Evolutionary conservation across 371 early-diverging fungal genomes (phyloP).

Genomic region (Mucor plumbeus): DNA sequence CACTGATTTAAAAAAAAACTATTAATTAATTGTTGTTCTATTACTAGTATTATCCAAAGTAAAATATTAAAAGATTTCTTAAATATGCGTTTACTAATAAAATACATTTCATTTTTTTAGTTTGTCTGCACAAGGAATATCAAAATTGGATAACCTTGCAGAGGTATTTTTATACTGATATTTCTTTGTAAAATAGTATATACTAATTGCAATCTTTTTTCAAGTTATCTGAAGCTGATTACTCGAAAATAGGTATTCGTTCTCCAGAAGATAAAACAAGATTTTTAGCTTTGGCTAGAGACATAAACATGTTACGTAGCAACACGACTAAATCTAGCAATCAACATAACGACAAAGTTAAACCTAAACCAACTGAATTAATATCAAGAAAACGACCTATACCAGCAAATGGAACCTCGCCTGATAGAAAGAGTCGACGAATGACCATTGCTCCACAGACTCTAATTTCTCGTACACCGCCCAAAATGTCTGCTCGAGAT

Average conservation of each 20-base stretch:
- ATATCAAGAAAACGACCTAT: constrained; percentile 9
- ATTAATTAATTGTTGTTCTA: background rate
- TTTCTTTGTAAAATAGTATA: background rate
- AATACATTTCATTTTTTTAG: background rate
- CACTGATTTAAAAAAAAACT: background rate
- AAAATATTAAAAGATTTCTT: background rate
- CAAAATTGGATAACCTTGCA: constrained; percentile 17
- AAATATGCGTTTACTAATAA: background rate
- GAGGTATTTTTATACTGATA: constrained; percentile 14
- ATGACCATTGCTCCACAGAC: constrained; percentile 27
- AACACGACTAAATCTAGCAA: constrained; percentile 7
- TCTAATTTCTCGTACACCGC: constrained; percentile 11
- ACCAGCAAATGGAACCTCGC: background rate
- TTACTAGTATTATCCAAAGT: constrained; percentile 34
- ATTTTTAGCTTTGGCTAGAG: constrained; percentile 5
- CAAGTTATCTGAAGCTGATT: constrained; percentile 27
- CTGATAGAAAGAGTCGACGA: constrained; percentile 10
- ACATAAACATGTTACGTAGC: background rate
- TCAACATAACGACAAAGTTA: background rate
- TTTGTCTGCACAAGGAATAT: constrained; percentile 23
- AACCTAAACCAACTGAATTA: background rate
- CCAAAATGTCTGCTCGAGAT: constrained; percentile 11
- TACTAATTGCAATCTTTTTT: background rate
- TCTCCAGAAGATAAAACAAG: constrained; percentile 24
- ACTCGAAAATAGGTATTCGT: constrained; percentile 23